Percentiles rank a stretch among this genome's conserved stretches.
Conservation (phyloP, 2,329 filamentous ascomycete genomes). For the Nakataea oryzae region DNA sequence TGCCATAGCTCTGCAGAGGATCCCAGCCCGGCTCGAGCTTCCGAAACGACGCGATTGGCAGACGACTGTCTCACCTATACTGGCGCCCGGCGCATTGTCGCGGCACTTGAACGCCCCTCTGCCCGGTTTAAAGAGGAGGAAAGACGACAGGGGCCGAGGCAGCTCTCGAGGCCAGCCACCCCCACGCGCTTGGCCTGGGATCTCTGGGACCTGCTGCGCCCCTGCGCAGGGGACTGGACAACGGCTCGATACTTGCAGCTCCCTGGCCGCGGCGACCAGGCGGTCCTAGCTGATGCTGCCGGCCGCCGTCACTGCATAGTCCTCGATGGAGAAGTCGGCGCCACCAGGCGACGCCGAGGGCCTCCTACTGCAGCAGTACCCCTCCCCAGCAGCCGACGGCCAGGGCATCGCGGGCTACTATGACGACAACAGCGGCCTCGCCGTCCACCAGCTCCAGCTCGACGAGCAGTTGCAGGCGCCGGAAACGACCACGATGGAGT, state of each 20-base stretch:
- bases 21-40: not conserved
- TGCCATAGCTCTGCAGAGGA: not conserved
- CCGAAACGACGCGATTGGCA: not conserved
- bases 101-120: not conserved
- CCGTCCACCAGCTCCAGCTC: slow-evolving; percentile 17
- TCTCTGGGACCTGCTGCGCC: not conserved
- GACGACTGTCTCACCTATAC: not conserved
- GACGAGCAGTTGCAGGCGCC: slow-evolving; percentile 14
- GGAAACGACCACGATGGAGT: slow-evolving; percentile 9
- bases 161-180: not conserved
- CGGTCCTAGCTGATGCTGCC: not conserved
- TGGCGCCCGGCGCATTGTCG: not conserved
- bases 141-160: not conserved
- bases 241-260: not conserved
- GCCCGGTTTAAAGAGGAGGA: not conserved
- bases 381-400: slow-evolving; percentile 32
- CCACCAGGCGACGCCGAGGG: slow-evolving; percentile 21
- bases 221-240: not conserved
- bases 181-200: not conserved
- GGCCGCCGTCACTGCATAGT: not conserved
- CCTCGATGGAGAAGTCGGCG: slow-evolving; percentile 21
- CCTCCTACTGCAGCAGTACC: slow-evolving; percentile 29
- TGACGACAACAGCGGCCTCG: slow-evolving; percentile 4
- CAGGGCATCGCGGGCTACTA: slow-evolving; percentile 34
- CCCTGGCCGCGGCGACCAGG: not conserved